Base-by-base conservation (phyloP, 108 stramenopile genomes). In the Nitzschia sp. region DNA sequence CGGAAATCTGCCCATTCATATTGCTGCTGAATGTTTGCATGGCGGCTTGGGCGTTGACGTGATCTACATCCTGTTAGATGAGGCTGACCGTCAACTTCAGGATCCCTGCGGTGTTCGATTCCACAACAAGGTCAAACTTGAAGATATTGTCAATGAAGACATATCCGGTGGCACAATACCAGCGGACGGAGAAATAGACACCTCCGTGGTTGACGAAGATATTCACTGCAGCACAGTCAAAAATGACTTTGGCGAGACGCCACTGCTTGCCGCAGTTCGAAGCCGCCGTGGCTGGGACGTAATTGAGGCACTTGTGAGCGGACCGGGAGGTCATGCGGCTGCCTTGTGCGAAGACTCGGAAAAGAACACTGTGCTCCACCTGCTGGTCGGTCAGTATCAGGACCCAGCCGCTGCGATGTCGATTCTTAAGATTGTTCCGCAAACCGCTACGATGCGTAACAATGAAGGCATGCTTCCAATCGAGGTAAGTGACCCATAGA, bases 1-100 rank as follows among this genome's bases (percentile, higher is more conserved):
- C 26, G 94, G 94, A 3, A 91, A 95, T 65, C 74, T 88, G 29
- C 94, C 94, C 9, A 80, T 95, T 59, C 94, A 95, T 55, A 68
- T 76, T 47, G 93, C 85, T 53, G 85, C 89, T 1, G 74, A 79
- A 28, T 64, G 76, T 29, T 76, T 95, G 30, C 38, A 70, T 8
- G 91, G 94, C 8, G 75, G 77, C 28, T 38, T 81, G 18, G 94
- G 87, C 9, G 86, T 77, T 9, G 81, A 85, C 19, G 74, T 89
- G n/a, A 70, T 95, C 17, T 81, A 82, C 71, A 57, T 85, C 11
- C 71, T 95, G 30, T 60, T 91, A 29, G 78, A 85, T 30, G 88
- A 86, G 46, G 87, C 82, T 31, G 84, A 85, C 21, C 60, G 78
- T 15, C 81, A 86, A 58, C 67, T 82, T 11, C 54, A 58, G 21